Evolutionary conservation across 106 monocot species (phyloP).

Genomic region (Alisma plantagoaquatica): DNA sequence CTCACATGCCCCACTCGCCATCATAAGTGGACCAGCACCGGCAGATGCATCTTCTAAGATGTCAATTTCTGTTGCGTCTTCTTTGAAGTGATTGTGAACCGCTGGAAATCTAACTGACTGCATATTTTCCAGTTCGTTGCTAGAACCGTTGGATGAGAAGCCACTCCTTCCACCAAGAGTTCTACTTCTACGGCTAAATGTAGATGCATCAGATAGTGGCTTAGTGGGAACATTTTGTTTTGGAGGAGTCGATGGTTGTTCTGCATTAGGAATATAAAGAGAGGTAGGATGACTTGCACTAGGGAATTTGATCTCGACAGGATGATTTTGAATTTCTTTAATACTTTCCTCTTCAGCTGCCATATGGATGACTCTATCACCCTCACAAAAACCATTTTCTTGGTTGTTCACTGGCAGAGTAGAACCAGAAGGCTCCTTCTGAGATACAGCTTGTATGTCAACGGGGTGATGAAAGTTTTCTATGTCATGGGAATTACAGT

Average conservation of each 20-base stretch:
- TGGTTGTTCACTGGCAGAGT: background rate
- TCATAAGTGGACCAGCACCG: background rate
- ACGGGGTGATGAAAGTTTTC: background rate
- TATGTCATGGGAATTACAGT: background rate
- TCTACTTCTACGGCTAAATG: constrained; percentile 11
- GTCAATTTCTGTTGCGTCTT: constrained; percentile 67
- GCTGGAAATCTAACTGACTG: constrained; percentile 29
- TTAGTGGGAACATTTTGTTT: constrained; percentile 21
- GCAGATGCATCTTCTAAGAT: constrained; percentile 16
- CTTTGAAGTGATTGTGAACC: constrained; percentile 14
- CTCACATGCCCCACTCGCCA: background rate
- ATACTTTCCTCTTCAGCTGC: constrained; percentile 11
- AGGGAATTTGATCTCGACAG: constrained; percentile 3
- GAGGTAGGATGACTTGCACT: constrained; percentile 1
- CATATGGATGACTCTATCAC: background rate
- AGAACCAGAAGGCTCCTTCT: background rate
- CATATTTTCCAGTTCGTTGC: no score
- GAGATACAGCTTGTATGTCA: background rate
- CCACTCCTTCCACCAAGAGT: constrained; percentile 18
- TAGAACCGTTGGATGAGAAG: constrained; percentile 18
- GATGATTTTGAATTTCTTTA: constrained; percentile 6
- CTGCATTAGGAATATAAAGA: constrained; percentile 2
- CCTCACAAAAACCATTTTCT: background rate
- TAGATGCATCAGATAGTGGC: constrained; percentile 15
- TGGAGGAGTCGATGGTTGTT: no score